These are phyloP conservation scores for Gossypium lobatum DNA, from an alignment of 441 rosid species.

Conservation along the genomic window DNA sequence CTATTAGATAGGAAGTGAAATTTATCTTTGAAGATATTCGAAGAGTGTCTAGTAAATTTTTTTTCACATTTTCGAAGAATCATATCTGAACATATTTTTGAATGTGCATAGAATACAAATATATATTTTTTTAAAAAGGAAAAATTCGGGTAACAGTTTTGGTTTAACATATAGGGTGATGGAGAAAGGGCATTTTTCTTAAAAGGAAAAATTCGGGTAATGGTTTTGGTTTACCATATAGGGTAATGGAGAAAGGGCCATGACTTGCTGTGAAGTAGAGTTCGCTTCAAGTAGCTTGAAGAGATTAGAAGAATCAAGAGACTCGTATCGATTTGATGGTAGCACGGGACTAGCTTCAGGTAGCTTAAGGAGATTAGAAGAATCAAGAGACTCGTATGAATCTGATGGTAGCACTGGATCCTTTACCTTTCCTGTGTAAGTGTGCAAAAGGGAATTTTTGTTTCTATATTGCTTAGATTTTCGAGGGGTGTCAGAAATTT, in stretches of 20 bases:
- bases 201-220: no score
- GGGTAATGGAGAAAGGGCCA: slow-evolving; percentile 21
- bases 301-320: slow-evolving; percentile 35
- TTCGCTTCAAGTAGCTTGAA: background rate
- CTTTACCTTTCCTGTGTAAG: slow-evolving; percentile 79
- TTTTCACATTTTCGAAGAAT: background rate
- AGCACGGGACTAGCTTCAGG: slow-evolving; percentile 30
- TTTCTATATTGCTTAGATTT: background rate
- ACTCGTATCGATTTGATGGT: slow-evolving; percentile 42
- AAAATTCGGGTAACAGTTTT: background rate
- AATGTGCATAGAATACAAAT: background rate
- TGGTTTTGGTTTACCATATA: background rate
- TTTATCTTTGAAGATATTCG: background rate
- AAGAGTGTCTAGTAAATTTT: background rate
- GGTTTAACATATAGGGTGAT: slow-evolving; percentile 15
- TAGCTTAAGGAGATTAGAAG: slow-evolving; percentile 21
- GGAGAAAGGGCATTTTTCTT: slow-evolving; percentile 8
- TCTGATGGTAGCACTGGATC: slow-evolving; percentile 58
- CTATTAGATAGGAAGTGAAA: background rate
- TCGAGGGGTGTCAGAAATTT: background rate
- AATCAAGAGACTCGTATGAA: slow-evolving; percentile 38
- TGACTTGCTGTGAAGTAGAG: slow-evolving; percentile 11
- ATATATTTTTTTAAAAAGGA: background rate
- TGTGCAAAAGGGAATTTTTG: background rate
- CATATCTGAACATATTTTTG: background rate